Conservation (phyloP, 306 rosid genomes). For the Ceratonia siliqua region DNA sequence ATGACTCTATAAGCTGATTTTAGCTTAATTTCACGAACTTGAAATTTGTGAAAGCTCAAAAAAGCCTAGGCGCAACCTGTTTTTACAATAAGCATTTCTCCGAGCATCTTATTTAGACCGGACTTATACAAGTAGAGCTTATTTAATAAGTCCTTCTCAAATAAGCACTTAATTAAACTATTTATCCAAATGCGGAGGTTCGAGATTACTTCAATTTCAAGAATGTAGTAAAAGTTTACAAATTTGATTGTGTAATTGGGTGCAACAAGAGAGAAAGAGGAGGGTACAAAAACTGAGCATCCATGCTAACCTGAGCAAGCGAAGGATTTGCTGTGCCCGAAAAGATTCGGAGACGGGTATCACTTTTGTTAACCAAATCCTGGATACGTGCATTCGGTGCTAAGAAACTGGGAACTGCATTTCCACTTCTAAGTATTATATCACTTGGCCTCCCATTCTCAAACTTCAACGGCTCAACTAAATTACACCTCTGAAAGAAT, state of each 20-base stretch:
- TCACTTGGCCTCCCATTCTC: conserved; percentile 60
- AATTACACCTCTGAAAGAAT: conserved; percentile 47
- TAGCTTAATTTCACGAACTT: background rate
- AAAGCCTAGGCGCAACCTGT: background rate
- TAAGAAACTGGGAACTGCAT: conserved; percentile 43
- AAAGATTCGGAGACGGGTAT: conserved; percentile 73
- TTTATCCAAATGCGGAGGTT: background rate
- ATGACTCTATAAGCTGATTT: background rate
- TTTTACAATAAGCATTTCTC: background rate
- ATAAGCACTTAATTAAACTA: background rate
- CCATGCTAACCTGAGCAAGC: conserved; percentile 57
- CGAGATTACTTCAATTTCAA: background rate
- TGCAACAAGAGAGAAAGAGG: background rate
- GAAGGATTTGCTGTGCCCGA: conserved; percentile 88
- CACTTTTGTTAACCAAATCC: conserved; percentile 44
- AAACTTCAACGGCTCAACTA: conserved; percentile 49
- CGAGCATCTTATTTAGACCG: background rate
- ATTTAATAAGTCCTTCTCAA: background rate
- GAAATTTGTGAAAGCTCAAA: background rate
- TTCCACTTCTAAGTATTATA: conserved; percentile 24
- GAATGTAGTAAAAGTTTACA: background rate
- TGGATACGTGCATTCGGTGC: conserved; percentile 40
- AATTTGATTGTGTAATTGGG: background rate
- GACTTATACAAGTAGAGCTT: too few species aligned
- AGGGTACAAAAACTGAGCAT: background rate